These are phyloP conservation scores for Clarireedia homoeocarpa DNA, from an alignment of 2,329 filamentous ascomycete genomes.

Conservation along the genomic window DNA sequence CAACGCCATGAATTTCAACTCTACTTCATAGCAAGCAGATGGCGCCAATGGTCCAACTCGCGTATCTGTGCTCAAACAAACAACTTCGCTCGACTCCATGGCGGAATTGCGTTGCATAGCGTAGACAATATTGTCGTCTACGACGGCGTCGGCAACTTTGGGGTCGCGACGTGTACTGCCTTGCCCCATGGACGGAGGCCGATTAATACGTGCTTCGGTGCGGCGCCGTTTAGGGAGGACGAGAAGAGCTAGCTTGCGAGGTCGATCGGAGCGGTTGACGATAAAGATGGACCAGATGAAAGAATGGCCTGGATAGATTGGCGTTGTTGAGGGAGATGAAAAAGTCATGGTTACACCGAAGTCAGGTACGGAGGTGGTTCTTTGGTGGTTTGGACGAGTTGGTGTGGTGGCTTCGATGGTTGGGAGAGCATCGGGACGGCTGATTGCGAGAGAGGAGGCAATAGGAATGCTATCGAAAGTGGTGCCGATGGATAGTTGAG, in stretches of 20 bases:
- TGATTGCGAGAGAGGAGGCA: constrained; percentile 49
- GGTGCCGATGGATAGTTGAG: constrained; percentile 55
- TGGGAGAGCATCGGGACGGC: constrained; percentile 52
- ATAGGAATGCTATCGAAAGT: constrained; percentile 43
- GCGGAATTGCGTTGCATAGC: constrained; percentile 60
- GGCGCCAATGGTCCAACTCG: constrained; percentile 65
- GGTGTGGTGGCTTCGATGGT: constrained; percentile 44
- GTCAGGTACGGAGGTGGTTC: constrained; percentile 42
- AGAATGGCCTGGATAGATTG: constrained; percentile 54
- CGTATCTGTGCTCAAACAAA: constrained; percentile 70
- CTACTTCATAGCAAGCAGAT: constrained; percentile 64
- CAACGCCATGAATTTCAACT: constrained; percentile 65
- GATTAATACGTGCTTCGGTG: constrained; percentile 39
- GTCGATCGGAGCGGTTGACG: constrained; percentile 57
- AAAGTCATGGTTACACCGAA: constrained; percentile 73
- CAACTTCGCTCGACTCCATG: constrained; percentile 56
- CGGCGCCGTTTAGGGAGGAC: constrained; percentile 58
- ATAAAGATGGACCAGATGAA: constrained; percentile 71
- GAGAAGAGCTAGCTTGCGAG: constrained; percentile 63
- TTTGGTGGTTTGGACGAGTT: constrained; percentile 13
- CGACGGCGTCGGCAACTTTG: constrained; percentile 53
- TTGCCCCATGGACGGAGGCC: constrained; percentile 42
- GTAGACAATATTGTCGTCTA: constrained; percentile 65
- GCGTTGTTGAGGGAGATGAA: constrained; percentile 50
- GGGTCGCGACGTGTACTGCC: constrained; percentile 27